Evolutionary conservation across 169 alveolate genomes (phyloP), one percentile per base, ranked within the genome.

Genomic region (Plasmodium gaboni): DNA sequence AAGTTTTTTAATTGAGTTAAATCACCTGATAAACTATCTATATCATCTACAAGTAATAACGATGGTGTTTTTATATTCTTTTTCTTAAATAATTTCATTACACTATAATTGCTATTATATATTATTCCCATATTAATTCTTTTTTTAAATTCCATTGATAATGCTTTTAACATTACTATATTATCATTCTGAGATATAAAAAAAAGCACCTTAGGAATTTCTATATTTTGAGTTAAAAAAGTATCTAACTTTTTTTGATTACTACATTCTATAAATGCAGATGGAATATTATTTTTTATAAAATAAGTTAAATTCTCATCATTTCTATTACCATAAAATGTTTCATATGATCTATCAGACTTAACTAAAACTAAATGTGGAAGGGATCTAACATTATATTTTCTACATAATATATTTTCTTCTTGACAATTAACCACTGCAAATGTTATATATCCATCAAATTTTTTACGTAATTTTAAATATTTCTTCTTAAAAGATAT

Each of bases 361-460:
- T 80, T 92, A 17, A 87, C 68, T 64, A 92, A 92, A 22, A 93
- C 70, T 3, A 93, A 44, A 44, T 93, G 95, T 0, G 96, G 96
- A n/a, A 93, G 90, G 32, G 88, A 67, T 15, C 67, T 76, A 2
- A 89, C 90, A n/a, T 53, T 44, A 67, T 92, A 64, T 51, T 68
- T 65, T 19, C 38, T 44, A 24, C 96, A 93, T n/a, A 92, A 19
- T 46, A 78, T 67, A 63, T 72, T 67, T 73, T 93, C 85, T 8
- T 59, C 83, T 44, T 92, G 91, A 55, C 96, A 93, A 74, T 93
- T 93, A 28, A 93, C 80, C 2, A 92, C 95, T 19, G 86, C 88
- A 38, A 86, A 64, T n/a, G 71, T 88, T n/a, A 93, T 28, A 13
- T 92, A 94, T 5, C 95, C 96, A 59, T 93, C 92, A 87, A 59